These are phyloP conservation scores for Serendipita sp. DNA, from an alignment of 768 basidiomycete species.

Conservation along the genomic window DNA sequence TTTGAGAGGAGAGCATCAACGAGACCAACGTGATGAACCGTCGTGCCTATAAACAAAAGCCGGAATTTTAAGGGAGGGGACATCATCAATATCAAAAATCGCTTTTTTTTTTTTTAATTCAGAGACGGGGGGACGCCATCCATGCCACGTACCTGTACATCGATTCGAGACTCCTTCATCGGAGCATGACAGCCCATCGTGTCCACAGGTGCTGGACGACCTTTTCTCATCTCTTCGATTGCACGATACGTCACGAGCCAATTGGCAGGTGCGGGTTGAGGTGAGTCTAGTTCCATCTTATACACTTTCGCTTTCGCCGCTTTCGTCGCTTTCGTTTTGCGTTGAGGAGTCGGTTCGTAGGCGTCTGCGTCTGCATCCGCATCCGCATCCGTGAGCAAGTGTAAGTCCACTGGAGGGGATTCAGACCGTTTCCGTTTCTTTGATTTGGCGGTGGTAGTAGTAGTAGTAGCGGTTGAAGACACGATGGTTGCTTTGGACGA, in stretches of 20 bases:
- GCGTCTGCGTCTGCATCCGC: too few relatives aligned
- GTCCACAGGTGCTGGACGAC: constrained; percentile 72
- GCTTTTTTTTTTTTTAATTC: too few relatives aligned
- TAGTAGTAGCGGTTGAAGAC: too few relatives aligned
- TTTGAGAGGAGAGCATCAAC: constrained; percentile 91
- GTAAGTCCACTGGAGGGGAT: too few relatives aligned
- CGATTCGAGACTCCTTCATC: constrained; percentile 45
- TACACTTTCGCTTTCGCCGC: constrained; percentile 42
- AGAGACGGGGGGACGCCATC: too few relatives aligned
- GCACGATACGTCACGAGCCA: constrained; percentile 58
- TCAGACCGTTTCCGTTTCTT: too few relatives aligned
- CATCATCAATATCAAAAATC: too few relatives aligned
- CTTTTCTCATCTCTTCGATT: constrained; percentile 62
- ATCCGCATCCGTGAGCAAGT: too few relatives aligned
- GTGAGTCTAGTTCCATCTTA: constrained; percentile 34
- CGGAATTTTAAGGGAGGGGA: neutral
- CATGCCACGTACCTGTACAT: constrained; percentile 15
- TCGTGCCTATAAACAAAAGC: constrained; percentile 35
- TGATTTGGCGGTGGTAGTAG: too few relatives aligned
- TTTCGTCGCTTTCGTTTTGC: neutral
- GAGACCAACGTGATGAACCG: constrained; percentile 79
- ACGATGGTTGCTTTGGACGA: too few relatives aligned
- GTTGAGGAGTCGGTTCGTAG: too few relatives aligned
- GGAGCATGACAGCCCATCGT: constrained; percentile 64
- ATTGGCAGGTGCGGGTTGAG: constrained; percentile 48